Evolutionary conservation across 1,139 yeast genomes (phyloP).

Genomic region (Suhomyces bokatorum): DNA sequence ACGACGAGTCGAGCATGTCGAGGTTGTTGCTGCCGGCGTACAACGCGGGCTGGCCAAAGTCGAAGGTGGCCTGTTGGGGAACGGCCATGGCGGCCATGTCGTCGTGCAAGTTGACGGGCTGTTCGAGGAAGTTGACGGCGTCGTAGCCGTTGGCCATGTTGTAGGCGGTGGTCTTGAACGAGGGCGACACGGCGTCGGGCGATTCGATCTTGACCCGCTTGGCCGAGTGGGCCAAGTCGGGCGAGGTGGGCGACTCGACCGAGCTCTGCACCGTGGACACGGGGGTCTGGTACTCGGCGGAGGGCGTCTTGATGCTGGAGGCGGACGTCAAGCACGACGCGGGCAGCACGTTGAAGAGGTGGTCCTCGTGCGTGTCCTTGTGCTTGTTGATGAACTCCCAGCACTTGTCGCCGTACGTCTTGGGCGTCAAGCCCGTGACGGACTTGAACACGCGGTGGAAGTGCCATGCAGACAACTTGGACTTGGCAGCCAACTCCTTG

Average conservation of each 20-base stretch:
- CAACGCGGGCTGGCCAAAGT: slow-evolving; percentile 16
- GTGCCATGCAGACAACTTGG: slow-evolving; percentile 90
- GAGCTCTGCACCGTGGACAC: slow-evolving; percentile 4
- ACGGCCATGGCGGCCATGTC: slow-evolving; percentile 6
- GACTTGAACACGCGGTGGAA: slow-evolving; percentile 86
- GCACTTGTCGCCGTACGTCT: slow-evolving; percentile 86
- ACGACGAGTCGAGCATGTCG: slow-evolving; percentile 15
- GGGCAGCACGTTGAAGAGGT: slow-evolving; percentile 2
- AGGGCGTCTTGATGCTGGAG: slow-evolving; percentile 8
- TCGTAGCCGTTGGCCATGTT: slow-evolving; percentile 4
- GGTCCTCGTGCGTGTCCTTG: slow-evolving; percentile 12
- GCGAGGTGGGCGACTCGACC: slow-evolving; percentile 17
- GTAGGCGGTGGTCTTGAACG: slow-evolving; percentile 9
- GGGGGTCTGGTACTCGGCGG: slow-evolving; percentile 17
- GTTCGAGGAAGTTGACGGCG: neutral
- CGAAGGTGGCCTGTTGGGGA: slow-evolving; percentile 18
- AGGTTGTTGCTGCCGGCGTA: slow-evolving; percentile 16
- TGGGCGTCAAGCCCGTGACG: slow-evolving; percentile 83
- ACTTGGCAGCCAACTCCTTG: slow-evolving; percentile 83
- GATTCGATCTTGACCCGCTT: slow-evolving; percentile 19
- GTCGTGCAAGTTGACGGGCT: neutral
- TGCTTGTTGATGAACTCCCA: slow-evolving; percentile 60
- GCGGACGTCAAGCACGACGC: neutral
- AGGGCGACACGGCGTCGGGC: slow-evolving; percentile 9
- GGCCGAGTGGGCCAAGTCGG: slow-evolving; percentile 12